A percentile compares a stretch with the other conserved stretches of the same genome.
These are phyloP conservation scores for Sporothrix humicola DNA, from an alignment of 2,329 filamentous ascomycete species.

Conservation along the genomic window DNA sequence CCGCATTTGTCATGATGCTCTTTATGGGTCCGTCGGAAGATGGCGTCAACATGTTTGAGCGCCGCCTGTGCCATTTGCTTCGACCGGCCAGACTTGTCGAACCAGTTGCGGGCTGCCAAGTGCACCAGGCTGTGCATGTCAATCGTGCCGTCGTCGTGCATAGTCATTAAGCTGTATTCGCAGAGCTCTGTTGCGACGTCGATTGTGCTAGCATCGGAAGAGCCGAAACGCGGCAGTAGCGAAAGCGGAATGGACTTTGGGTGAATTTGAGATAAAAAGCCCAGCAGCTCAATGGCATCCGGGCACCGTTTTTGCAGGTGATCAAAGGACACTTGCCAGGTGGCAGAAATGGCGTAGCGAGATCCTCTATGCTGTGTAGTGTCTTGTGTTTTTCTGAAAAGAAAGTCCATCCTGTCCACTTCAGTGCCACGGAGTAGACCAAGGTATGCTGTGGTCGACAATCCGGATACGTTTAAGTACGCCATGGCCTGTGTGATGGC, in stretches of 20 bases:
- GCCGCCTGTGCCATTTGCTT: neutral
- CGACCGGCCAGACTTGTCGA: slow-evolving; percentile 35
- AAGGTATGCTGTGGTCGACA: slow-evolving; percentile 45
- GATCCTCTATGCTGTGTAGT: slow-evolving; percentile 42
- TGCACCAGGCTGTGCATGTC: slow-evolving; percentile 50
- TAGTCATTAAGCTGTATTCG: slow-evolving; percentile 45
- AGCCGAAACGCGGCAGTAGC: slow-evolving; percentile 41
- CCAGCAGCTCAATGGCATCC: slow-evolving; percentile 47
- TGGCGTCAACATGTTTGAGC: no score
- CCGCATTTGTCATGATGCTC: no score
- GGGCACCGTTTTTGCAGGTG: slow-evolving; percentile 43
- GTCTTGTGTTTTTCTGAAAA: slow-evolving; percentile 47
- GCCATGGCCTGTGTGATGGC: slow-evolving; percentile 50
- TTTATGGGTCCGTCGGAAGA: no score
- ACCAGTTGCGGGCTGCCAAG: slow-evolving; percentile 43
- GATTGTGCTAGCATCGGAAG: slow-evolving; percentile 36
- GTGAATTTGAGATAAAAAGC: slow-evolving; percentile 50
- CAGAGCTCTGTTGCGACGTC: slow-evolving; percentile 43
- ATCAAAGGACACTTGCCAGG: slow-evolving; percentile 51
- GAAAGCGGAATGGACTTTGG: slow-evolving; percentile 48
- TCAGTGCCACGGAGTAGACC: slow-evolving; percentile 44
- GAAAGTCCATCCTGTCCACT: slow-evolving; percentile 43
- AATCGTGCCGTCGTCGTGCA: slow-evolving; percentile 37
- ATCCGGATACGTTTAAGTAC: slow-evolving; percentile 46
- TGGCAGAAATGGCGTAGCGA: slow-evolving; percentile 47